Percentiles rank a stretch among this genome's conserved stretches.
phyloP scores from a whole-genome alignment of 192 early-diverging fungal genomes.

The Paraglomus brasilianum region DNA sequence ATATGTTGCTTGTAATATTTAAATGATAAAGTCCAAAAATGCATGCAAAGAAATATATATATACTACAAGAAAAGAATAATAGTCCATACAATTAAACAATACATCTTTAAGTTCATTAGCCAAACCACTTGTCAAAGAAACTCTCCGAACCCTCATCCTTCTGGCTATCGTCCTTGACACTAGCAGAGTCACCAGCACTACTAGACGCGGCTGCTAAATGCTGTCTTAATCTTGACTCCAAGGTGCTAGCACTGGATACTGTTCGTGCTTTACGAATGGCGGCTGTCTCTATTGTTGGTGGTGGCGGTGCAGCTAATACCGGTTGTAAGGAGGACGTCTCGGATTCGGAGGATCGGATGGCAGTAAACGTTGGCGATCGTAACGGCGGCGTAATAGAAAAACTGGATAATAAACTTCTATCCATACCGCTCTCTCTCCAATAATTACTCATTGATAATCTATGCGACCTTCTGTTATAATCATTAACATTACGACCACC shows the following conservation, averaged over 20 bases:
- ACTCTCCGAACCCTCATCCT: too few relatives aligned
- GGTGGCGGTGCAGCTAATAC: background rate
- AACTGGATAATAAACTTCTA: background rate
- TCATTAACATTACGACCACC: slow-evolving; percentile 1
- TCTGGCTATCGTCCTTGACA: too few relatives aligned
- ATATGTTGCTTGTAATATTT: too few relatives aligned
- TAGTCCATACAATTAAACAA: too few relatives aligned
- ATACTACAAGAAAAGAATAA: too few relatives aligned
- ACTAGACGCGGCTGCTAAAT: slow-evolving; percentile 9
- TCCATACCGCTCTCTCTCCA: background rate
- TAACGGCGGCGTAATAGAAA: slow-evolving; percentile 14
- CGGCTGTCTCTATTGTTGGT: slow-evolving; percentile 5
- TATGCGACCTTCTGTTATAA: background rate
- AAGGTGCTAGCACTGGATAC: slow-evolving; percentile 1
- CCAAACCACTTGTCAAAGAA: too few relatives aligned
- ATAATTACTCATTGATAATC: background rate
- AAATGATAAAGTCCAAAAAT: too few relatives aligned
- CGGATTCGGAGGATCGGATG: background rate
- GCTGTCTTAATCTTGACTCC: slow-evolving; percentile 21
- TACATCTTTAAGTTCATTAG: too few relatives aligned
- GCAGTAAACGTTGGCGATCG: slow-evolving; percentile 20
- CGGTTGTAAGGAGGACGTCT: background rate
- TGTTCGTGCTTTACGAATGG: slow-evolving; percentile 4
- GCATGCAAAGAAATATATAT: too few relatives aligned
- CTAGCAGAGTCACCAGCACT: too few relatives aligned